These are phyloP conservation scores for Silene noctiflora DNA, from an alignment of 179 eudicot species.

Conservation along the genomic window DNA sequence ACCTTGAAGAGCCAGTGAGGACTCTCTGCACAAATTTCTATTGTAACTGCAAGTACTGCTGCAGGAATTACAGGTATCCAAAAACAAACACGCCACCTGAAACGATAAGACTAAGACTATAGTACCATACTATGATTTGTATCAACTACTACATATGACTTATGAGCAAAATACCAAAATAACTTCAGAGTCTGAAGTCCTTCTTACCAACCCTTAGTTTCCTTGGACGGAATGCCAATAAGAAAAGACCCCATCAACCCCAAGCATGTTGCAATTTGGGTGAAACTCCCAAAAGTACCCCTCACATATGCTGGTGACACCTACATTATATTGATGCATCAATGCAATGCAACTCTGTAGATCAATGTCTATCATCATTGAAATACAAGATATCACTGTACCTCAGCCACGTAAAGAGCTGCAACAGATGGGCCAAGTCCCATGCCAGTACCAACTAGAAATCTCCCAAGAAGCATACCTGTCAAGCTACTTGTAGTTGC, in stretches of 20 bases:
- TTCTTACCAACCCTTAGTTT: constrained; percentile 67
- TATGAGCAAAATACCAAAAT: neutral
- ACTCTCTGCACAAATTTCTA: constrained; percentile 85
- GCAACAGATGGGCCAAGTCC: constrained; percentile 92
- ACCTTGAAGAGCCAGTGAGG: constrained; percentile 98
- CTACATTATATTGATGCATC: constrained; percentile 32
- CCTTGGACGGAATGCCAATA: constrained; percentile 78
- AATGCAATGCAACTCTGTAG: neutral
- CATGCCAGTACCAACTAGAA: constrained; percentile 86
- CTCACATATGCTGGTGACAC: constrained; percentile 84
- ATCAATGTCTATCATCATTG: neutral
- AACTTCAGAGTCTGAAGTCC: constrained; percentile 5
- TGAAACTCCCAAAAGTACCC: constrained; percentile 89
- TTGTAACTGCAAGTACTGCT: constrained; percentile 58
- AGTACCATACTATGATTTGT: neutral
- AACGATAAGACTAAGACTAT: neutral
- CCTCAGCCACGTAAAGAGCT: constrained; percentile 90
- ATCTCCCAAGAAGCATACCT: constrained; percentile 87
- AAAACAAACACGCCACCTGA: constrained; percentile 95
- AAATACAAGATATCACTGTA: constrained; percentile 22
- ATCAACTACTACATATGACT: neutral
- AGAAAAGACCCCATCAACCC: constrained; percentile 67
- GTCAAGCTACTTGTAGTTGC: constrained; percentile 57
- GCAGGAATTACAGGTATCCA: constrained; percentile 84
- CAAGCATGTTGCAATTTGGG: constrained; percentile 82